Percentiles rank a stretch among this genome's conserved stretches.
Evolutionary conservation across 2,329 filamentous ascomycete genomes (phyloP).

Genomic region (Fusarium scirpi): DNA sequence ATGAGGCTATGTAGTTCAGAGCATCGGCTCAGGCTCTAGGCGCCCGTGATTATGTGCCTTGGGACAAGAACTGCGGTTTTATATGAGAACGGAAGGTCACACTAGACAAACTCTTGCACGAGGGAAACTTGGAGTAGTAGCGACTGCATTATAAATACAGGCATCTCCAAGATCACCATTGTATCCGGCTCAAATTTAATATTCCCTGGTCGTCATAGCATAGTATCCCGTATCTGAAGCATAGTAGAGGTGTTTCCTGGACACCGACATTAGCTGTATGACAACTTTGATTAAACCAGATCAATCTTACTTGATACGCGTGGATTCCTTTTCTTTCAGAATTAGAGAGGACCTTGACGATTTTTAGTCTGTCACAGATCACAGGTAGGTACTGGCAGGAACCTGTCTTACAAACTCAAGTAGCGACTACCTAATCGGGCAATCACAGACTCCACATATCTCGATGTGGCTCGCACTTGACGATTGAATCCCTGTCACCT

Average conservation of each 20-base stretch:
- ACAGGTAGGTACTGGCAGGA: not conserved
- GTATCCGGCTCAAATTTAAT: too few relatives aligned
- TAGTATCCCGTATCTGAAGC: not conserved
- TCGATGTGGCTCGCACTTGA: slow-evolving; percentile 1
- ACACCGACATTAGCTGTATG: not conserved
- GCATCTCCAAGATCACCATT: rapidly evolving
- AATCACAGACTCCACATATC: slow-evolving; percentile 23
- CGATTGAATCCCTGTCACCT: slow-evolving; percentile 1
- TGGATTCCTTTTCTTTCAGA: not conserved
- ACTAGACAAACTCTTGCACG: too few relatives aligned
- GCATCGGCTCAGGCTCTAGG: not conserved
- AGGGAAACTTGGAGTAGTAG: too few relatives aligned
- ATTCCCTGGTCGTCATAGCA: not conserved
- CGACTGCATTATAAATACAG: too few relatives aligned
- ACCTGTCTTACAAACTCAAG: slow-evolving; percentile 3
- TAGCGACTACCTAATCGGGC: slow-evolving; percentile 40
- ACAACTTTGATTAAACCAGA: rapidly evolving
- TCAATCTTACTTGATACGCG: not conserved
- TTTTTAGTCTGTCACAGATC: not conserved
- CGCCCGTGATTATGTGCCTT: not conserved
- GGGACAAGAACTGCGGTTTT: too few relatives aligned
- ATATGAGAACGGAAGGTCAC: not conserved
- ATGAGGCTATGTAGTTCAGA: not conserved
- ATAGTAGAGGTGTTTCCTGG: not conserved
- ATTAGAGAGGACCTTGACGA: not conserved